phyloP scores from a whole-genome alignment of 2,329 filamentous ascomycete species.

The Fusarium pseudoanthophilum region DNA sequence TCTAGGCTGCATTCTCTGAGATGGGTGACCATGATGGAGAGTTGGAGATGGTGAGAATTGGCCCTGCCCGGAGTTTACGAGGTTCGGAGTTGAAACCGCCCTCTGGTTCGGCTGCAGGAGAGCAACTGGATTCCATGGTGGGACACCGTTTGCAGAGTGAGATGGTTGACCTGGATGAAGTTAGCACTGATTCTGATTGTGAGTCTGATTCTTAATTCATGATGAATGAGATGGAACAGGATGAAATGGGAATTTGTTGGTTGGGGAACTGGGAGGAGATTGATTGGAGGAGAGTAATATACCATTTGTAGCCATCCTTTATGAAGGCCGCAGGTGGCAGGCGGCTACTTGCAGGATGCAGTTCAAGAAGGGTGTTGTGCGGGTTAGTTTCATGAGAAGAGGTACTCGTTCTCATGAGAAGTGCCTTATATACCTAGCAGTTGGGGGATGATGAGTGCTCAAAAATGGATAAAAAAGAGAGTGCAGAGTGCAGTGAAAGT shows the following conservation, averaged over 20 bases:
- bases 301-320: conserved; percentile 50
- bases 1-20: conserved; percentile 37
- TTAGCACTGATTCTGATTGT: conserved; percentile 10
- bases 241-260: not conserved
- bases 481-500: conserved; percentile 19
- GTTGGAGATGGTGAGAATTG: conserved; percentile 37
- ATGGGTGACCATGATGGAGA: conserved; percentile 34
- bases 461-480: conserved; percentile 7
- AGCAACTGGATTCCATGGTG: conserved; percentile 55
- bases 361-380: conserved; percentile 35
- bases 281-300: conserved; percentile 10
- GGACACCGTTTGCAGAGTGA: conserved; percentile 42
- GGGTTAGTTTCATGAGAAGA: conserved; percentile 31
- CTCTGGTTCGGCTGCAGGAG: conserved; percentile 54
- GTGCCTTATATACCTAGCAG: not conserved
- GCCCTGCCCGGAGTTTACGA: conserved; percentile 41
- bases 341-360: conserved; percentile 38
- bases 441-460: not conserved
- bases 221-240: conserved; percentile 11
- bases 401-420: conserved; percentile 40
- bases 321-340: conserved; percentile 34
- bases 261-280: not conserved
- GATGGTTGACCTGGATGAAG: conserved; percentile 44
- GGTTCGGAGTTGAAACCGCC: conserved; percentile 44
- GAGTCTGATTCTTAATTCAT: not conserved